A percentile compares a stretch with the other conserved stretches of the same genome.
Evolutionary conservation across 495 filamentous ascomycete species (phyloP).

Genomic region (Terfezia boudieri): DNA sequence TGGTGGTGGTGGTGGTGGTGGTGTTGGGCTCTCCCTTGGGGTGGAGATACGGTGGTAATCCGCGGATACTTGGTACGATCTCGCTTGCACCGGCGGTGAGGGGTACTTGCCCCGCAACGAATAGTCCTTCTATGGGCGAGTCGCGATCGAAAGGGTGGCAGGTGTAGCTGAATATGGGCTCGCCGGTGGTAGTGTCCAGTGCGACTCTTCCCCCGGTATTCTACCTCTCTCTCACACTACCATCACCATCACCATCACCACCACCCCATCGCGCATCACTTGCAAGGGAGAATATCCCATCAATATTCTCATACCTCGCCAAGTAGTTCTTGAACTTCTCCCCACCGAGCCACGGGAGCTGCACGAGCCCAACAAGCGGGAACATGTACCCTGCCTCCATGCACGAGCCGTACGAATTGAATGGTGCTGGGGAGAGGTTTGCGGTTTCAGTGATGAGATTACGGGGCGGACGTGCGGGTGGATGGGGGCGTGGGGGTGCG

Average conservation of each 20-base stretch:
- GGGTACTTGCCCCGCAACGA: not conserved
- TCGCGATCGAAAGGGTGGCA: not conserved
- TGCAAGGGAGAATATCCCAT: constrained; percentile 30
- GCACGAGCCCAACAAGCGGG: constrained; percentile 34
- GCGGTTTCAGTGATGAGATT: constrained; percentile 54
- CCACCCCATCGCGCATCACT: no score
- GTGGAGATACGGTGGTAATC: not conserved
- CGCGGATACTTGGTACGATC: not conserved
- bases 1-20: not conserved
- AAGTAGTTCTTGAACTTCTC: not conserved
- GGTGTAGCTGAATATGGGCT: constrained; percentile 41
- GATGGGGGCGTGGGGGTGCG: not conserved
- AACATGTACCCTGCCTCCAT: constrained; percentile 47
- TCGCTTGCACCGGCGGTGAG: not conserved
- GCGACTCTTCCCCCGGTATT: constrained; percentile 41
- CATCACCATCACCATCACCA: not conserved
- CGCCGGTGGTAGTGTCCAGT: constrained; percentile 44
- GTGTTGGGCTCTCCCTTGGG: not conserved
- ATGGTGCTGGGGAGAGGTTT: constrained; percentile 40
- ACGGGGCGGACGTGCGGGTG: constrained; percentile 25
- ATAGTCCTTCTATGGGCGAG: not conserved
- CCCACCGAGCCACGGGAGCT: constrained; percentile 14
- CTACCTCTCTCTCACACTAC: constrained; percentile 36
- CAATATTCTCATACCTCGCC: constrained; percentile 21
- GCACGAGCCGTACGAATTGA: constrained; percentile 57